phyloP scores from a whole-genome alignment of 1,139 yeast species.

The Kurtzmaniella quercitrusa region DNA sequence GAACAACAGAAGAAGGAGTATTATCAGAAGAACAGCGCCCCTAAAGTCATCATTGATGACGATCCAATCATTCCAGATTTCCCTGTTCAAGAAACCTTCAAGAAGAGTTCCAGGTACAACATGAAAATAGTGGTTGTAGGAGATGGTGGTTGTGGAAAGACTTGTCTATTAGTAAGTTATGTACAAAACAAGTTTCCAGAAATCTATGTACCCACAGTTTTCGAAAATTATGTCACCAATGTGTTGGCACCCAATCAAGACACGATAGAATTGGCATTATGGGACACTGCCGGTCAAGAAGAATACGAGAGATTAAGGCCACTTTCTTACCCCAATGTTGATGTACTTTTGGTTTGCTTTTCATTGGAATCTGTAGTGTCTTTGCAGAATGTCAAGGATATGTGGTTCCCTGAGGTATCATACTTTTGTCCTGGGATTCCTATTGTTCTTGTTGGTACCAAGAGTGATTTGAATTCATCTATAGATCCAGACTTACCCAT shows the following conservation, averaged over 20 bases:
- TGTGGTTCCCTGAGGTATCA: conserved; percentile 83
- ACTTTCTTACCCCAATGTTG: conserved; percentile 77
- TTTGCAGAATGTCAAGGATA: conserved; percentile 68
- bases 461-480: conserved; percentile 53
- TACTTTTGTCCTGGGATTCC: conserved; percentile 84
- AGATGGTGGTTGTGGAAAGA: conserved; percentile 94
- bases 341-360: conserved; percentile 71
- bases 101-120: conserved; percentile 34
- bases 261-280: conserved; percentile 62
- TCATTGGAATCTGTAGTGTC: conserved; percentile 63
- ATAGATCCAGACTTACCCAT: conserved; percentile 49
- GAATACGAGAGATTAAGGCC: conserved; percentile 85
- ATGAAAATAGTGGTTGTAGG: conserved; percentile 84
- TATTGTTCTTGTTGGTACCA: conserved; percentile 72
- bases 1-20: conserved; percentile 17
- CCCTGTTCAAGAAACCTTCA: conserved; percentile 26
- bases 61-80: conserved; percentile 39
- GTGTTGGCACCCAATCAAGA: conserved; percentile 53
- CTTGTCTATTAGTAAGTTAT: conserved; percentile 79
- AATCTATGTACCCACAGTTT: conserved; percentile 83
- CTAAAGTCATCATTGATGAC: conserved; percentile 32
- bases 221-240: conserved; percentile 76
- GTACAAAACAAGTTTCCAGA: conserved; percentile 75
- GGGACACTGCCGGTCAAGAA: conserved; percentile 97
- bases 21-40: conserved; percentile 17